Base-by-base conservation (phyloP, 139 green algal species). In the Ettlia oleoabundans region DNA sequence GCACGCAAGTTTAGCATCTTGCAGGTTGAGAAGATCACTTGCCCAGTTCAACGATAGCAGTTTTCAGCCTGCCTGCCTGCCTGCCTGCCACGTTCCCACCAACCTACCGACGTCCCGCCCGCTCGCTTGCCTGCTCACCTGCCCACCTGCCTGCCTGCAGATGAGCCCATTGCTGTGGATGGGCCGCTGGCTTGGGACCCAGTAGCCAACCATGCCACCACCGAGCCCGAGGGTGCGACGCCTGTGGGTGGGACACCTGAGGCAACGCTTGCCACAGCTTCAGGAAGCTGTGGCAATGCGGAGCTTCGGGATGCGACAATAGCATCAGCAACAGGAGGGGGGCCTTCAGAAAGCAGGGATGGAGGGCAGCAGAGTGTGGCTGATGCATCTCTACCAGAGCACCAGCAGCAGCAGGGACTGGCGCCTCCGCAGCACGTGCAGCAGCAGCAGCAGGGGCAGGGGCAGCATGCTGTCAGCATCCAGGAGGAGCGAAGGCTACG, bases 171-270 rank as follows among this genome's bases (percentile, higher is more conserved):
- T 22, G 71, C 76, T 19, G 76, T 90, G 22, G 67, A 90, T 52
- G 74, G 73, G n/a, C 65, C 88, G 1, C 86, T 96, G 66, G 55
- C 63, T 9, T 96, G 92, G 92, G 88, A 94, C 55, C 55, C 84
- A 0, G 81, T 77, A 10, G 84, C 68, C 78, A 94, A 95, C 84
- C 67, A 87, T n/a, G 90, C 74, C 0, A 76, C n/a, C 15, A 55
- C 80, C 0, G 68, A 73, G 38, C 55, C 72, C n/a, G n/a, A 32
- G 21, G 40, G 42, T 15, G 15, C 13, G 13, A 5, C 74, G 65
- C 7, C 74, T 43, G 18, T 24, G 24, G n/a, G n/a, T n/a, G n/a
- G n/a, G n/a, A n/a, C n/a, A n/a, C n/a, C n/a, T n/a, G n/a, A n/a
- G n/a, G n/a, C n/a, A n/a, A n/a, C n/a, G n/a, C n/a, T n/a, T n/a